Evolutionary conservation across 2,329 filamentous ascomycete genomes (phyloP).

Genomic region (Aspergillus costaricaensis): DNA sequence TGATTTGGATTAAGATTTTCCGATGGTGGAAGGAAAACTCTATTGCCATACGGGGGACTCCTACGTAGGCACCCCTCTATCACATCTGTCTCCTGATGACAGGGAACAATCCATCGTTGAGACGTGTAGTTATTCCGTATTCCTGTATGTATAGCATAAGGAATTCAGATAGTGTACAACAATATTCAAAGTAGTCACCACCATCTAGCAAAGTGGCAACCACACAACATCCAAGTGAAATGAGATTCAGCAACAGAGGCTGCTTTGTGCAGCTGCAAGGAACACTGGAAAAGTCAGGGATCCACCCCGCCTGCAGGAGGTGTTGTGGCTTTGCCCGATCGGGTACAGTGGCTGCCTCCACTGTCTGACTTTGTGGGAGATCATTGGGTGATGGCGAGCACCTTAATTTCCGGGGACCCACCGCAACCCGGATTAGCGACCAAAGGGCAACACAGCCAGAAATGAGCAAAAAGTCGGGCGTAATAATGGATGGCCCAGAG

Average conservation of each 20-base stretch:
- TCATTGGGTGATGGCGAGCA: neutral
- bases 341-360: neutral
- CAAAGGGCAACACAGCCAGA: neutral
- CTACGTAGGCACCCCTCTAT: neutral
- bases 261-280: slow-evolving; percentile 5
- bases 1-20: neutral
- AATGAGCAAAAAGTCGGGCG: neutral
- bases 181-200: no score
- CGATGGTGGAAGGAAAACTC: neutral
- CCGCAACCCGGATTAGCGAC: neutral
- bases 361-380: neutral
- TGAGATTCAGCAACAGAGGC: neutral
- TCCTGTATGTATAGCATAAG: no score
- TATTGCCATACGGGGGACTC: neutral
- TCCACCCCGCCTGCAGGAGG: neutral
- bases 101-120: no score
- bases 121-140: no score
- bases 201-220: neutral
- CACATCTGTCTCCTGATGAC: neutral
- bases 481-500: neutral
- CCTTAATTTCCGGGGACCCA: slow-evolving; percentile 9
- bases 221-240: neutral
- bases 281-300: slow-evolving; percentile 1
- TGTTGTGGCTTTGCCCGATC: neutral
- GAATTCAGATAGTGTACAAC: no score